phyloP scores from a whole-genome alignment of 2,329 filamentous ascomycete species.

The Zalaria sp. region DNA sequence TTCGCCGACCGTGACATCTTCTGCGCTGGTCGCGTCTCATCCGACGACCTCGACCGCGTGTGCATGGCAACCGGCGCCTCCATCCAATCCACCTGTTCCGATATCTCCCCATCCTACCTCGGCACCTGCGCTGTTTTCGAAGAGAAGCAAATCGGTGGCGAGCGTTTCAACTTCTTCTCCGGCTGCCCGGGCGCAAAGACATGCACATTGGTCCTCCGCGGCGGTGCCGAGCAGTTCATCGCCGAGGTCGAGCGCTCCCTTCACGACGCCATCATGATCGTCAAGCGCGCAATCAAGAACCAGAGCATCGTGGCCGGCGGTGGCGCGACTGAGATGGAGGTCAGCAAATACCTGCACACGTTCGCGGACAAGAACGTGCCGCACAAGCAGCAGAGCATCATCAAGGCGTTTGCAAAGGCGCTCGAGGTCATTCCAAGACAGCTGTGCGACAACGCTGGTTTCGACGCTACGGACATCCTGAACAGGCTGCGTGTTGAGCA shows the following conservation, averaged over 20 bases:
- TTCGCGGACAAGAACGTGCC: conserved; percentile 87
- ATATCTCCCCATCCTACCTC: conserved; percentile 78
- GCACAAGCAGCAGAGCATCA: conserved; percentile 92
- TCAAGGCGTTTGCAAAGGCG: conserved; percentile 96
- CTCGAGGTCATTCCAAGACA: conserved; percentile 93
- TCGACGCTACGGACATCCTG: conserved; percentile 94
- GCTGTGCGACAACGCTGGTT: conserved; percentile 95
- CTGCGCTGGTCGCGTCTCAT: conserved; percentile 84
- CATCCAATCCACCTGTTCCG: conserved; percentile 89
- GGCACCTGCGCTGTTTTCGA: conserved; percentile 85
- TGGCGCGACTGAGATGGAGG: conserved; percentile 90
- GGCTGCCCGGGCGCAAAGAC: conserved; percentile 92
- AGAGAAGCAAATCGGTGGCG: conserved; percentile 91
- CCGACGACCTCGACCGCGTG: conserved; percentile 90
- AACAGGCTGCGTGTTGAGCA: conserved; percentile 95
- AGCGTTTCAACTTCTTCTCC: conserved; percentile 98
- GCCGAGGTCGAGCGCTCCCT: conserved; percentile 95
- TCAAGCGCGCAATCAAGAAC: conserved; percentile 95
- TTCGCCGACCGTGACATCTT: conserved; percentile 98
- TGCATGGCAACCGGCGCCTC: conserved; percentile 88
- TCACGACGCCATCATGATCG: conserved; percentile 99
- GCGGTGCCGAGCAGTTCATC: conserved; percentile 97
- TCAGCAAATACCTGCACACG: conserved; percentile 82
- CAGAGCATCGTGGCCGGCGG: conserved; percentile 88
- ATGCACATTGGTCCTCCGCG: conserved; percentile 87